A percentile compares a stretch with the other conserved stretches of the same genome.
Conservation (phyloP, 1,284 basidiomycete species). For the Sparassis latifolia region DNA sequence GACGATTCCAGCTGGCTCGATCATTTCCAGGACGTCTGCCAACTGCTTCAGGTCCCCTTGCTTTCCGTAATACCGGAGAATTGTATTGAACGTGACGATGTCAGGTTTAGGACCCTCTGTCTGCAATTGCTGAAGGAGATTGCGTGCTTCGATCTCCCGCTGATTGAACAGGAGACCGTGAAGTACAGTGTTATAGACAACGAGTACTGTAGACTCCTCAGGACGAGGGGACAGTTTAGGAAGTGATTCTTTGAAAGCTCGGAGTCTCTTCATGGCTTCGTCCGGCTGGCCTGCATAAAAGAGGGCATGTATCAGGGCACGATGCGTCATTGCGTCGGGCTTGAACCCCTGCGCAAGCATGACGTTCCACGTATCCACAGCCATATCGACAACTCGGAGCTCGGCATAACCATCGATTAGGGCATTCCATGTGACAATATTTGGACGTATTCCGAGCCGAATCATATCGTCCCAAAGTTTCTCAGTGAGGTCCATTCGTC, state of each 20-base stretch:
- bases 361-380: constrained; percentile 48
- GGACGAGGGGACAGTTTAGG: constrained; percentile 11
- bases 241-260: constrained; percentile 36
- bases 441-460: constrained; percentile 39
- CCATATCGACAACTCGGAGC: constrained; percentile 38
- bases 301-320: constrained; percentile 51
- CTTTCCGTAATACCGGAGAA: constrained; percentile 60
- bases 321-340: constrained; percentile 53
- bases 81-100: constrained; percentile 72
- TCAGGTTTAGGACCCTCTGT: constrained; percentile 55
- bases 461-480: constrained; percentile 60
- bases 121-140: constrained; percentile 43
- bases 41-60: constrained; percentile 54
- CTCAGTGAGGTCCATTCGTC: constrained; percentile 48
- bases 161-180: constrained; percentile 48
- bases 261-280: constrained; percentile 44
- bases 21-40: constrained; percentile 46
- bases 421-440: constrained; percentile 54
- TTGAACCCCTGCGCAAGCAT: constrained; percentile 47
- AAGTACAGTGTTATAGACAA: constrained; percentile 61
- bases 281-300: constrained; percentile 40
- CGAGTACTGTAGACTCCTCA: constrained; percentile 18
- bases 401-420: constrained; percentile 55
- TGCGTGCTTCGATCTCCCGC: constrained; percentile 36
- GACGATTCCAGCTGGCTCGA: constrained; percentile 44